Evolutionary conservation across 1,139 yeast species (phyloP), one percentile per base, ranked within the genome.

Genomic region (Oligophagozyma castellii): DNA sequence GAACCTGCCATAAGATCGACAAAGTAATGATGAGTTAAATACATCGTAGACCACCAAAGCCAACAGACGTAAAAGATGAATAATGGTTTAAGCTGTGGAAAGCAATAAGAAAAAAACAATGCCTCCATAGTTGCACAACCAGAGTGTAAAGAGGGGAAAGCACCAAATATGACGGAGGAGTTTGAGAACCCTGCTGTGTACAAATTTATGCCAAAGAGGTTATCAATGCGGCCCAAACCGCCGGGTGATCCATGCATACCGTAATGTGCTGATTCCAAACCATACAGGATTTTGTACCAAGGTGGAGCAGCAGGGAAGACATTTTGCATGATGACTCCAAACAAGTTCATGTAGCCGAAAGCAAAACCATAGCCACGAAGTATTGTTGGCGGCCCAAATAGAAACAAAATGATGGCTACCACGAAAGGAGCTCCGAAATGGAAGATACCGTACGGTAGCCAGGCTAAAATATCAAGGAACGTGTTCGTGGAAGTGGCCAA

Each of bases 41-140:
- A 86, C 96, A 86, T 86, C 12, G 96, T 86, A 29, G 92, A 70
- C 96, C 96, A 86, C 95, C 96, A 86, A 44, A 86, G 67, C 93
- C 94, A 83, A 40, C 74, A 59, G 14, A 83, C 93, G 53, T 86
- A 86, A 16, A 62, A 58, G 51, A 77, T 65, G 63, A 86, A 80
- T 10, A 75, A 44, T 4, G 74, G 67, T 8, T 70, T 64, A 35
- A 60, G 63, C 31, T 58, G 64, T 14, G 96, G 96, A 53, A 86
- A 84, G 35, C 83, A 59, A 63, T 83, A 83, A 23, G 76, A 63
- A 44, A 86, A 62, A 53, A 86, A 86, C 38, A 84, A 61, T 4
- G 89, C 94, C 52, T 84, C 94, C 83, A 86, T 80, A 3, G 84
- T 78, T 4, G 95, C 84, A 52, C 86, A 79, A 14, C 93, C 96